A percentile compares a stretch with the other conserved stretches of the same genome.
phyloP scores from a whole-genome alignment of 163 green algal species.

The Chlamydomonas reinhardtii region DNA sequence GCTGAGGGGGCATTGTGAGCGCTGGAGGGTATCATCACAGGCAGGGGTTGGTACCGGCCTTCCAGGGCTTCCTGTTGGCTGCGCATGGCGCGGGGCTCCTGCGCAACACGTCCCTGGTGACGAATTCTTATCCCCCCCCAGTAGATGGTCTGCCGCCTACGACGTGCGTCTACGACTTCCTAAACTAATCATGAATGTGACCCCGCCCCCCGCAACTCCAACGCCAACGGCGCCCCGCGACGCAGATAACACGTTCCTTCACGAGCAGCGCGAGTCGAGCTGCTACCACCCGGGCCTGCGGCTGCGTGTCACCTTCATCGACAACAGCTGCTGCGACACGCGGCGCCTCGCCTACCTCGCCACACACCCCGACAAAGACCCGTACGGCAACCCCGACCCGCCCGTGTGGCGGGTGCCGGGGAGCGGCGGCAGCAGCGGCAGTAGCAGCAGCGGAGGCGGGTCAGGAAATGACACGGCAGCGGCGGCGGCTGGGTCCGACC shows the following conservation, averaged over 20 bases:
- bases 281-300: not conserved
- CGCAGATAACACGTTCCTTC: not conserved
- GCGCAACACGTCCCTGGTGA: no score
- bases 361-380: not conserved
- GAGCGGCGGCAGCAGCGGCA: not conserved
- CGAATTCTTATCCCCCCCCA: no score
- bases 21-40: no score
- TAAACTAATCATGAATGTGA: not conserved
- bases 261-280: not conserved
- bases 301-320: slow-evolving; percentile 1
- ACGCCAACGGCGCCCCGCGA: not conserved
- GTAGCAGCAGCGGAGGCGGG: not conserved
- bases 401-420: not conserved
- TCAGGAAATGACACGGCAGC: no score
- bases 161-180: no score
- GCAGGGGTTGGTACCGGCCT: no score
- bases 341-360: not conserved
- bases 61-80: no score
- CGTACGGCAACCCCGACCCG: not conserved
- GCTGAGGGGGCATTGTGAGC: no score
- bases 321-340: slow-evolving; percentile 6
- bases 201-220: no score
- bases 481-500: not conserved
- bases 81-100: no score
- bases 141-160: no score